Evolutionary conservation across 306 rosid species (phyloP).

Genomic region (Alnus glutinosa): DNA sequence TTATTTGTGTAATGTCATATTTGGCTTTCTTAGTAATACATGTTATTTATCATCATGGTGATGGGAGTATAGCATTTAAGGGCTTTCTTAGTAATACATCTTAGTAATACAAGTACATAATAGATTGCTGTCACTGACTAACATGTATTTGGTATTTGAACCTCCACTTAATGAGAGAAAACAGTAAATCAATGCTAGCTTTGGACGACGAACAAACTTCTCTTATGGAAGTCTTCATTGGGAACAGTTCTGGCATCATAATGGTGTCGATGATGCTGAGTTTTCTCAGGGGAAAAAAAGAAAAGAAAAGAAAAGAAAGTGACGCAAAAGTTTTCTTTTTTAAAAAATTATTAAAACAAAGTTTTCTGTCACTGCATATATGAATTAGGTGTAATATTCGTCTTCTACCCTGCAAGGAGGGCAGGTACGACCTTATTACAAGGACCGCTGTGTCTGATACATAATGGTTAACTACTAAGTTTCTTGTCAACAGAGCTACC

Average conservation of each 20-base stretch:
- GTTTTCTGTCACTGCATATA: background rate
- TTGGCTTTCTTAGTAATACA: background rate
- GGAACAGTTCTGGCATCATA: background rate
- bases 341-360: too few relatives aligned
- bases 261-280: background rate
- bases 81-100: too few relatives aligned
- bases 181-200: background rate
- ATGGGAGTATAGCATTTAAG: background rate
- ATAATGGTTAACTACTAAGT: background rate
- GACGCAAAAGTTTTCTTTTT: background rate
- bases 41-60: background rate
- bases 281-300: too few relatives aligned
- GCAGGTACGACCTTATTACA: background rate
- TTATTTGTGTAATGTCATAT: background rate
- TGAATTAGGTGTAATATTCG: background rate
- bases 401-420: background rate
- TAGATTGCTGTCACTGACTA: background rate
- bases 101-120: background rate
- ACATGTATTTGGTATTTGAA: background rate
- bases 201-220: background rate
- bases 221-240: background rate
- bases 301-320: background rate
- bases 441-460: background rate
- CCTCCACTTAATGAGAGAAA: background rate
- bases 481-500: slow-evolving; percentile 24